phyloP scores from a whole-genome alignment of 140 eudicot species.

The Erigeron philadelphicus region DNA sequence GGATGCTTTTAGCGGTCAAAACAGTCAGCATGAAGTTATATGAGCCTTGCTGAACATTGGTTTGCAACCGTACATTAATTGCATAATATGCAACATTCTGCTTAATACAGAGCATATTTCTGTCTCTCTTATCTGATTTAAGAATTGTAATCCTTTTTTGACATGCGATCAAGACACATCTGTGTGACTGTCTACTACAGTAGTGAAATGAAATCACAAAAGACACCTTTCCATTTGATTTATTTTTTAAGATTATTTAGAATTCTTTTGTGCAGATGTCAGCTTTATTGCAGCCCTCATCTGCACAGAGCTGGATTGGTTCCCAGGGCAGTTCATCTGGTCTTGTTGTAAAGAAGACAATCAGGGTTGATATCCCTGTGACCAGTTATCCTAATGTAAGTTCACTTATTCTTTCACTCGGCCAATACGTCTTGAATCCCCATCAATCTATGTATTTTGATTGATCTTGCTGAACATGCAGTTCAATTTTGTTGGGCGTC shows the following conservation, averaged over 20 bases:
- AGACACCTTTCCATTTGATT: neutral
- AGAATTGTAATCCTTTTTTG: constrained; percentile 23
- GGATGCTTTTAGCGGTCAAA: constrained; percentile 33
- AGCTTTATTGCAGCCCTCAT: constrained; percentile 63
- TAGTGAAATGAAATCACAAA: constrained; percentile 20
- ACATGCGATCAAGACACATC: constrained; percentile 15
- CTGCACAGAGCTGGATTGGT: constrained; percentile 87
- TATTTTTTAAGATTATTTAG: constrained; percentile 18
- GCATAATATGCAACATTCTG: constrained; percentile 7
- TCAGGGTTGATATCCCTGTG: constrained; percentile 92
- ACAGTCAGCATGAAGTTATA: constrained; percentile 22
- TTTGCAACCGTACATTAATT: constrained; percentile 27
- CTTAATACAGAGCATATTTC: neutral
- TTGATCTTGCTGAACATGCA: constrained; percentile 25
- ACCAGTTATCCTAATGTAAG: constrained; percentile 83
- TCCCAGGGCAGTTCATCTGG: constrained; percentile 87
- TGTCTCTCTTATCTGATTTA: constrained; percentile 20
- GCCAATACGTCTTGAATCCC: neutral
- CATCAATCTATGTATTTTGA: constrained; percentile 13
- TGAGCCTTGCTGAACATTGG: constrained; percentile 34
- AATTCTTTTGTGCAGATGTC: constrained; percentile 62
- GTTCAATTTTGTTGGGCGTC: constrained; percentile 98
- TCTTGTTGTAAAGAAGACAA: constrained; percentile 80
- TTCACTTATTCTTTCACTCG: constrained; percentile 2
- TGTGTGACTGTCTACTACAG: constrained; percentile 23